phyloP scores from a whole-genome alignment of 805 yeast genomes.

The Yarrowia sp. region DNA sequence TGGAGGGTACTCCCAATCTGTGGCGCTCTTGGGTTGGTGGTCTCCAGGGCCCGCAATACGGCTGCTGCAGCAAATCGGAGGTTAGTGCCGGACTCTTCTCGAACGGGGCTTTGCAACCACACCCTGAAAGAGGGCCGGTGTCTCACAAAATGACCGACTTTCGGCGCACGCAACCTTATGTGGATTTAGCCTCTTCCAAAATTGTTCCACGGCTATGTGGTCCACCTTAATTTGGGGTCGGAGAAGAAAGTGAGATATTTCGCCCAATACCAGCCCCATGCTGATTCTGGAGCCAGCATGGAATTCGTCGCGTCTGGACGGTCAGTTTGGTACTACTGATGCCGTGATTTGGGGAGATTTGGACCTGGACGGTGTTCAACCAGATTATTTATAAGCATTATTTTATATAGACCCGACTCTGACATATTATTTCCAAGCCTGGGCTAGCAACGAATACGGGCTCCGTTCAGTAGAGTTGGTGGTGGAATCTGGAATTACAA shows the following conservation, averaged over 20 bases:
- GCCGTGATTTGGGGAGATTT: background rate
- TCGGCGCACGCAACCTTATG: background rate
- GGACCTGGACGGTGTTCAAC: background rate
- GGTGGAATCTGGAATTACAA: no score
- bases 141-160: constrained; percentile 2
- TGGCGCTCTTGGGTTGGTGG: background rate
- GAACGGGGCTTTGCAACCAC: background rate
- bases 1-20: background rate
- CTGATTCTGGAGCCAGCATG: no score
- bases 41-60: background rate
- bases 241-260: no score
- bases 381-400: no score
- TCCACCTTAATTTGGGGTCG: background rate
- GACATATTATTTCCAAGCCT: background rate
- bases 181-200: constrained; percentile 10
- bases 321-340: background rate
- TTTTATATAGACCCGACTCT: no score
- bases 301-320: background rate
- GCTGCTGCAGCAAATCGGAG: background rate
- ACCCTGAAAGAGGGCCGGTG: background rate
- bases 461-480: no score
- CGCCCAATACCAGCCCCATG: background rate
- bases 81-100: background rate
- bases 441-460: no score
- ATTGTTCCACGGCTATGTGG: constrained; percentile 12